Percentiles rank a stretch among this genome's conserved stretches.
Conservation (phyloP, 164 flowering plant genomes). For the Chimonanthus salicifolius region DNA sequence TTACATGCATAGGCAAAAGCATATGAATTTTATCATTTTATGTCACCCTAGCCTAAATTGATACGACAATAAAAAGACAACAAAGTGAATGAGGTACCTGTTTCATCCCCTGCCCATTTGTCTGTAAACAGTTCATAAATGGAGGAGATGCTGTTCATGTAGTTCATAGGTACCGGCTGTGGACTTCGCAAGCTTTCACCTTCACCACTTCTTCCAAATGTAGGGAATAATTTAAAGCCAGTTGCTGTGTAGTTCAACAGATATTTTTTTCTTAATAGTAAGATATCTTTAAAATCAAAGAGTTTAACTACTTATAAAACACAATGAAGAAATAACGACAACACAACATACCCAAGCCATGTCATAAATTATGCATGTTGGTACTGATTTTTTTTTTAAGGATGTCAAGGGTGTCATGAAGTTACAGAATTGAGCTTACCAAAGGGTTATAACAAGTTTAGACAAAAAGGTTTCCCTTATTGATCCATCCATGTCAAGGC, state of each 20-base stretch:
- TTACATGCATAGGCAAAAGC: background rate
- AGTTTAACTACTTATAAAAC: slow-evolving; percentile 1
- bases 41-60: background rate
- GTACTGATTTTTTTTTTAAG: no score
- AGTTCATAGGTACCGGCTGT: slow-evolving; percentile 17
- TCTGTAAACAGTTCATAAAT: slow-evolving; percentile 18
- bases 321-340: background rate
- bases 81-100: slow-evolving; percentile 20
- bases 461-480: no score
- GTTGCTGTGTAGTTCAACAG: slow-evolving; percentile 26
- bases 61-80: background rate
- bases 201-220: slow-evolving; percentile 24
- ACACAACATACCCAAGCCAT: background rate
- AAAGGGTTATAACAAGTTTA: no score
- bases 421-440: no score
- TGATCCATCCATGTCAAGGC: no score
- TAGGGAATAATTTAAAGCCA: slow-evolving; percentile 32
- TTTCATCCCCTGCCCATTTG: slow-evolving; percentile 13
- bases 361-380: background rate
- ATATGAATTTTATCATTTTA: background rate
- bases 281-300: background rate
- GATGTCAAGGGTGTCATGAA: no score
- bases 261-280: background rate
- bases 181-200: slow-evolving; percentile 15
- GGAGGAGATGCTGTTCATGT: slow-evolving; percentile 24